Percentiles rank a stretch among this genome's conserved stretches.
These are phyloP conservation scores for Trametes gibbosa DNA, from an alignment of 768 basidiomycete species.

Conservation along the genomic window DNA sequence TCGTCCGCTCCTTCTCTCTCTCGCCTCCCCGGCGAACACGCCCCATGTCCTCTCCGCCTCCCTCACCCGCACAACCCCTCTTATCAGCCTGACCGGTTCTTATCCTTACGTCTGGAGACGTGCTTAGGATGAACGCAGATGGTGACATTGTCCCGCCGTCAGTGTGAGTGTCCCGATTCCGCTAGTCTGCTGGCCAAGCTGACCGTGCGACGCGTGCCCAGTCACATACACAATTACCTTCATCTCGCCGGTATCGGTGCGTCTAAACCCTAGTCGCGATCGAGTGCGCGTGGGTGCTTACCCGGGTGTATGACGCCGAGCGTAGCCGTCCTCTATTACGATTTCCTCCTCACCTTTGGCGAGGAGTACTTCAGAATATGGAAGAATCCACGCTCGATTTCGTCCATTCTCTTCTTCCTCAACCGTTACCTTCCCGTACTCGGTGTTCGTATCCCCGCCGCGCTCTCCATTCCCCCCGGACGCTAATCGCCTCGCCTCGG, in stretches of 20 bases:
- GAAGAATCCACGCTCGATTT: conserved; percentile 37
- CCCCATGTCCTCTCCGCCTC: conserved; percentile 9
- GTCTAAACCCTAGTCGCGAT: neutral
- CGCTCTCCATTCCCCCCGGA: conserved; percentile 25
- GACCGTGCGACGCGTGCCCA: neutral
- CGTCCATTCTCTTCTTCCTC: conserved; percentile 45
- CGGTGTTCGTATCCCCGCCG: conserved; percentile 24
- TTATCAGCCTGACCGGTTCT: neutral
- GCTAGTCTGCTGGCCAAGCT: neutral
- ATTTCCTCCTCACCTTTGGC: conserved; percentile 31
- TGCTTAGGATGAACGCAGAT: conserved; percentile 15
- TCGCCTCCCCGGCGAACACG: neutral
- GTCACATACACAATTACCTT: conserved; percentile 25
- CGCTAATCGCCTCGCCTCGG: neutral
- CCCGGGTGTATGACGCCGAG: too few species aligned
- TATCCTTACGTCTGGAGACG: neutral
- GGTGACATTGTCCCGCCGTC: conserved; percentile 5
- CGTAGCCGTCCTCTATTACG: conserved; percentile 32
- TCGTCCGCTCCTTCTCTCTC: neutral
- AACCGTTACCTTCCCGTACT: conserved; percentile 50
- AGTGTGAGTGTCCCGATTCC: conserved; percentile 2
- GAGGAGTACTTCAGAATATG: conserved; percentile 45
- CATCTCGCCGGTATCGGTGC: conserved; percentile 24
- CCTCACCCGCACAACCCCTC: neutral
- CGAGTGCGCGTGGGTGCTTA: neutral